Evolutionary conservation across 2,329 filamentous ascomycete genomes (phyloP).

Genomic region (Stagonosporopsis chrysanthemi): DNA sequence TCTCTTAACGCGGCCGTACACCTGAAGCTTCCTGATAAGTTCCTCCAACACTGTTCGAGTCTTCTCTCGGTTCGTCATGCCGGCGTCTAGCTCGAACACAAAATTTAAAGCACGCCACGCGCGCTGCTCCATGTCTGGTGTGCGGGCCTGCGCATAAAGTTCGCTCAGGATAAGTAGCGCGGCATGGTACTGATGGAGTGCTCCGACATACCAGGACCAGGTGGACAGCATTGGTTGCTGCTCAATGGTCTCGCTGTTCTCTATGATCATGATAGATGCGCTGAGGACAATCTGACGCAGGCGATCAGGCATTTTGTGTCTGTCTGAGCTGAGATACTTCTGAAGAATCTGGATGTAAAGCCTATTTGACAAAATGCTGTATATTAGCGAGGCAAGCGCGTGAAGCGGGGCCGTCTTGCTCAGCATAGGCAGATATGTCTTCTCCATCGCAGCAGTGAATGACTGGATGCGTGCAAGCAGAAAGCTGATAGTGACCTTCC

Average conservation of each 20-base stretch:
- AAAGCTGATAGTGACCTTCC: conserved; percentile 58
- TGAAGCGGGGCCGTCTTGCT: conserved; percentile 69
- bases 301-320: conserved; percentile 64
- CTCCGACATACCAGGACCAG: conserved; percentile 76
- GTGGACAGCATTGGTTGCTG: conserved; percentile 59
- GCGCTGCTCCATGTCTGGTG: conserved; percentile 65
- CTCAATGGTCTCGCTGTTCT: conserved; percentile 64
- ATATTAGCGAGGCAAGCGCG: conserved; percentile 68
- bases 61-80: conserved; percentile 64
- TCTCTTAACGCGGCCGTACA: conserved; percentile 67
- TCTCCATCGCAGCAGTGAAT: conserved; percentile 69
- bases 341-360: conserved; percentile 73
- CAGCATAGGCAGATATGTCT: conserved; percentile 70
- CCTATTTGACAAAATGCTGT: conserved; percentile 69
- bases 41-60: conserved; percentile 67
- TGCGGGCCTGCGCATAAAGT: conserved; percentile 65
- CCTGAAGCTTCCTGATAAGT: conserved; percentile 65
- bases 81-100: conserved; percentile 68
- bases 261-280: conserved; percentile 63
- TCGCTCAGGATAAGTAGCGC: conserved; percentile 74
- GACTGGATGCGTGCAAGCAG: conserved; percentile 73
- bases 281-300: conserved; percentile 70
- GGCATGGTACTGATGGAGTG: conserved; percentile 75
- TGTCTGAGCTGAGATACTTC: conserved; percentile 65
- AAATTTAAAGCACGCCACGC: conserved; percentile 78